Base-by-base conservation (phyloP, 306 rosid species). In the Prinsepia uniflora region DNA sequence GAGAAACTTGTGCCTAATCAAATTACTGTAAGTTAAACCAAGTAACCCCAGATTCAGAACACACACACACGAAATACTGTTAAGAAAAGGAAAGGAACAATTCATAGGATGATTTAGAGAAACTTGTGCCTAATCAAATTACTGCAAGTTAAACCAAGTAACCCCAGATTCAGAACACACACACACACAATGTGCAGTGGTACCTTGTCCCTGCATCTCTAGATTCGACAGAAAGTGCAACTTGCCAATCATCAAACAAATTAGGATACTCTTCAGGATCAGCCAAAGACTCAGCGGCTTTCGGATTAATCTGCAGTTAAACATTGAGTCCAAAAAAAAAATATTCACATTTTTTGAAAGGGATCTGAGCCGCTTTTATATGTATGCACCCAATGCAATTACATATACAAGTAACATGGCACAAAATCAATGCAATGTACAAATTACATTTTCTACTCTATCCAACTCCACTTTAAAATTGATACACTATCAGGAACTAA, bases 231-330 rank as follows among this genome's bases (percentile, higher is more conserved):
- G 91, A 85, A 47, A 87, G 96, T 42, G 97, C 96, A 82, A 95
- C 84, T 87, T 95, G 99, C 97, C 97, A 95, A 74, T 91, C 96
- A 43, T 91, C 96, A 22, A 95, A 95, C 80, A 95, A 73, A 80
- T 95, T 95, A 55, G 99, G 87, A 84, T 95, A 95, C 86, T 95
- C 96, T 81, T 87, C 96, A n/a, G 99, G 99, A 85, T 91, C 96
- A 85, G 97, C 99, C 84, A 95, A 85, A 71, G 97, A 87, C 71
- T 91, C 97, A 0, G 99, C 99, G 65, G 99, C 99, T 81, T 91
- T 95, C 8, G 96, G 82, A 85, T 85, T 95, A 81, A 91, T 92
- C 99, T 95, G 77, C 55, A 59, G 45, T 67, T 74, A 60, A 39
- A 47, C 55, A 42, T 8, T 60, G 74, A 80, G 78, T 61, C 65